phyloP scores from a whole-genome alignment of 352 stramenopile genomes.

The Aphanomyces invadans region DNA sequence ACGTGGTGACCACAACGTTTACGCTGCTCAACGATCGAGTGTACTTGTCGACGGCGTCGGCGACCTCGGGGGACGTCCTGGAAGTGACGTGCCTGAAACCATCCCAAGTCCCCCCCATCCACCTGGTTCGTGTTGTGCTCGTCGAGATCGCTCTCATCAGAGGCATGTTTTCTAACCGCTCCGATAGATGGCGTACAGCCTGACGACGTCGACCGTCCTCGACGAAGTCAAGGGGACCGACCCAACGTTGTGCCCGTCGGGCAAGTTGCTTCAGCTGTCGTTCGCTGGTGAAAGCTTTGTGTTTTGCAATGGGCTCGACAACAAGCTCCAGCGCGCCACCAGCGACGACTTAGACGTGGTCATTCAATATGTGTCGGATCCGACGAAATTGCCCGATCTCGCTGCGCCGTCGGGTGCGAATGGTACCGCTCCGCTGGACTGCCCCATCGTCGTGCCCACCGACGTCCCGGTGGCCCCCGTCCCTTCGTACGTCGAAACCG shows the following conservation, averaged over 20 bases:
- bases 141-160: too few relatives aligned
- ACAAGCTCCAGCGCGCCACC: constrained; percentile 19
- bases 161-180: too few relatives aligned
- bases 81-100: background rate
- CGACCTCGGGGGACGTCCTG: background rate
- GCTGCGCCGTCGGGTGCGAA: background rate
- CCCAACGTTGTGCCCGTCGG: constrained; percentile 10
- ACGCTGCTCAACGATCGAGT: background rate
- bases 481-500: background rate
- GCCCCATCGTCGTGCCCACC: background rate
- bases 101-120: constrained; percentile 15
- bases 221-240: background rate
- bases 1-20: background rate
- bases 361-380: constrained; percentile 25
- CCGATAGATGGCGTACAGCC: background rate
- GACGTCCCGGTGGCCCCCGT: background rate
- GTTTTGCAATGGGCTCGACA: constrained; percentile 27
- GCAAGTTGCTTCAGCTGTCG: constrained; percentile 30
- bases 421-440: background rate
- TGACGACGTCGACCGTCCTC: background rate
- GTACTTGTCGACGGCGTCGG: background rate
- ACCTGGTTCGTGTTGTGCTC: constrained; percentile 3
- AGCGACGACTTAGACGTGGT: constrained; percentile 26
- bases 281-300: constrained; percentile 36
- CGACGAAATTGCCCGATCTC: constrained; percentile 17